Base-by-base conservation (phyloP, 192 early-diverging fungal species). In the Cladochytrium replicatum region DNA sequence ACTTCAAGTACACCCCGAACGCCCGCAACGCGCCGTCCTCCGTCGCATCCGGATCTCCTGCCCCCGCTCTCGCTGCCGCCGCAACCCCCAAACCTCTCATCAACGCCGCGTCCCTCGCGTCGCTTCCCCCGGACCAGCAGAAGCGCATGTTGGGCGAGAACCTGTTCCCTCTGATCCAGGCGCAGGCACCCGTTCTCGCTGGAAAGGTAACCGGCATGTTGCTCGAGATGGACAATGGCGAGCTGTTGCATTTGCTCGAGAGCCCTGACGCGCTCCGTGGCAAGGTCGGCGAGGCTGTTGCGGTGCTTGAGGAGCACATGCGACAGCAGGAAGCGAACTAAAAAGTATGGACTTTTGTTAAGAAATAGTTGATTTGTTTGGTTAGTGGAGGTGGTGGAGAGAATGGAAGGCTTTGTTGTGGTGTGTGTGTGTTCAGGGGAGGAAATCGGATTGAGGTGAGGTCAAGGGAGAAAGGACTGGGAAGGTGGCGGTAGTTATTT, bases 201-300 rank as follows among this genome's bases (percentile, higher is more conserved):
- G 90, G 91, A 57, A 97, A 99, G 84, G 89, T 99, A 64, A 97
- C 93, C 26, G 96, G 96, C 50, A 97, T 99, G 93, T 76, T 93
- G 47, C 74, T 97, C 42, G 93, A 99, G 72, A 99, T 97, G 93
- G 91, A 97, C 64, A 91, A 92, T 60, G 64, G 75, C 45, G 96
- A 99, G 66, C 69, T 97, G 45, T 68, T 97, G 50, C 80, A 88
- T 65, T 61, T 97, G 48, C 65, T 96, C 43, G 93, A 93, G 69
- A 78, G 80, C 66, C 60, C 66, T 38, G 82, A 77, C 32, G 88
- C 86, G n/a, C 78, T 91, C 34, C 55, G 74, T 42, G 71, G 49
- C 45, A 96, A 93, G 78, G 77, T 96, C 48, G 53, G 66, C 15
- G 92, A 96, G 74, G 92, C 92, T 32, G 60, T 91, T 45, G 65